phyloP scores from a whole-genome alignment of 441 rosid species.

The Adansonia madagascariensis region DNA sequence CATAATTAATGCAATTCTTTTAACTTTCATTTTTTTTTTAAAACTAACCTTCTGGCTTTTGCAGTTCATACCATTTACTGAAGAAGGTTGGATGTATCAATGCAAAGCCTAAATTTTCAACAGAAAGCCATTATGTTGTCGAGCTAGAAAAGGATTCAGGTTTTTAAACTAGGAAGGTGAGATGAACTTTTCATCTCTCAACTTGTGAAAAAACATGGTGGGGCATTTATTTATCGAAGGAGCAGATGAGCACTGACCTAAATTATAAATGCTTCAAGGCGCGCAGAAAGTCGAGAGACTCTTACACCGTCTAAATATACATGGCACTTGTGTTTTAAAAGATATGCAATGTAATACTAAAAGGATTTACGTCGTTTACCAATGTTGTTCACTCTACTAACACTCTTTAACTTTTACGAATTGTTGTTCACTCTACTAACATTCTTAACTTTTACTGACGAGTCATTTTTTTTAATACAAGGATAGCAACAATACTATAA shows the following conservation, averaged over 20 bases:
- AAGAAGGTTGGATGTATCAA: neutral
- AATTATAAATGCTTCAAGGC: neutral
- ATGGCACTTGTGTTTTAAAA: no score
- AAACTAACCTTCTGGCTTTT: neutral
- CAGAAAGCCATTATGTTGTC: constrained; percentile 3
- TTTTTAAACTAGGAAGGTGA: constrained; percentile 4
- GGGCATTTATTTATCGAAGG: neutral
- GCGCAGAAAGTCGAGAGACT: no score
- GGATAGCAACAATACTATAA: no score
- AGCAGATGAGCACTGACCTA: neutral
- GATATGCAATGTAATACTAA: no score
- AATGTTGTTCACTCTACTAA: no score
- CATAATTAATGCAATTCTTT: neutral
- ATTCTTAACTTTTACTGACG: no score
- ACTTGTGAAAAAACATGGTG: neutral
- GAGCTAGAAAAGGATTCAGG: constrained; percentile 5
- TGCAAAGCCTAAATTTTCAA: neutral
- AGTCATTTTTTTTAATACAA: no score
- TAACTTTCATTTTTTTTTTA: no score
- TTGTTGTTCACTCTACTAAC: no score
- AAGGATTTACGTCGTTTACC: no score
- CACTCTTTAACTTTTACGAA: no score
- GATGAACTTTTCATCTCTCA: neutral
- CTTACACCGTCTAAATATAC: neutral
- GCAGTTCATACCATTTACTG: neutral